A percentile compares a stretch with the other conserved stretches of the same genome.
Evolutionary conservation across 1,284 basidiomycete genomes (phyloP).

Genomic region (Austroboletus novae-zelandiae): DNA sequence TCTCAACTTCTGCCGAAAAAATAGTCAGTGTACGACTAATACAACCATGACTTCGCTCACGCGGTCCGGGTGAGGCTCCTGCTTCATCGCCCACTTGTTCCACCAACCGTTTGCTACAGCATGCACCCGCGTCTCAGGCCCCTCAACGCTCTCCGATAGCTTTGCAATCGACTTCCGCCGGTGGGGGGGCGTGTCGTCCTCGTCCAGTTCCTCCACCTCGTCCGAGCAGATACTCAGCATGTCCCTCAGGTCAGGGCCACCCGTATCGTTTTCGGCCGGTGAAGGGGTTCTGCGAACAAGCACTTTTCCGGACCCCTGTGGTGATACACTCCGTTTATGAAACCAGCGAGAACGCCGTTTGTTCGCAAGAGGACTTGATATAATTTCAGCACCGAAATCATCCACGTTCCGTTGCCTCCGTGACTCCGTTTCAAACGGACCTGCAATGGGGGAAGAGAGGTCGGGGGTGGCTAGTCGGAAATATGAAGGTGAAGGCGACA

Average conservation of each 20-base stretch:
- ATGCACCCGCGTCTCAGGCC: conserved; percentile 34
- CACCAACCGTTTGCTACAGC: conserved; percentile 61
- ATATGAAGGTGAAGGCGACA: conserved; percentile 60
- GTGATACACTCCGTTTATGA: conserved; percentile 10
- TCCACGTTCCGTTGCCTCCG: conserved; percentile 19
- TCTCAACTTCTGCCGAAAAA: conserved; percentile 32
- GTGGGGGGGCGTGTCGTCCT: conserved; percentile 7
- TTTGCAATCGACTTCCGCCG: background rate
- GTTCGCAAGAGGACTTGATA: conserved; percentile 58
- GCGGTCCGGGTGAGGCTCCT: conserved; percentile 12
- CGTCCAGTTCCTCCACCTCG: conserved; percentile 44
- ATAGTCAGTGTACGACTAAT: conserved; percentile 15
- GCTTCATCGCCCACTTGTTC: conserved; percentile 47
- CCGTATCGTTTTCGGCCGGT: conserved; percentile 14
- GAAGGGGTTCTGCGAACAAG: conserved; percentile 42
- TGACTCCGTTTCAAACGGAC: conserved; percentile 15
- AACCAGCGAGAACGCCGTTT: conserved; percentile 23
- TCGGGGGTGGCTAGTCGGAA: conserved; percentile 53
- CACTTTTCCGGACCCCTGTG: conserved; percentile 22
- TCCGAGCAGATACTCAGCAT: conserved; percentile 45
- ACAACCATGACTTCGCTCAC: conserved; percentile 21
- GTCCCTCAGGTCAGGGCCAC: conserved; percentile 47
- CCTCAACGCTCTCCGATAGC: conserved; percentile 22
- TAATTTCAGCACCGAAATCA: conserved; percentile 54
- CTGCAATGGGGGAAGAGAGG: conserved; percentile 56